Conservation (phyloP, 345 rosid genomes). For the Syzygium oleosum region DNA sequence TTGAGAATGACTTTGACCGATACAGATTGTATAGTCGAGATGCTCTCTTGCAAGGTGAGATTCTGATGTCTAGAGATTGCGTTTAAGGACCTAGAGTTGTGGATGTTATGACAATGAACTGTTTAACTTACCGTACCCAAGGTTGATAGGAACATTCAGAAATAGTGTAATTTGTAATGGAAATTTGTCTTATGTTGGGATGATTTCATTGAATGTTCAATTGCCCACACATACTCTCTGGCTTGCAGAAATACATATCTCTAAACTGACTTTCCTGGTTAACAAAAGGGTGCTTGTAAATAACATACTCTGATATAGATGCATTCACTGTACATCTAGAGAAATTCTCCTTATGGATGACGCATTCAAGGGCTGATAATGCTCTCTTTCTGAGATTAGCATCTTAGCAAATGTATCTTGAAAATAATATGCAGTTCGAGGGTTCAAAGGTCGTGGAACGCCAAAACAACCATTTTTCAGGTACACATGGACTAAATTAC, state of each 20-base stretch:
- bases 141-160: not conserved
- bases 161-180: not conserved
- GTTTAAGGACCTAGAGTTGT: not conserved
- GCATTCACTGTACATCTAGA: not conserved
- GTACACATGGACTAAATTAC: slow-evolving; percentile 9
- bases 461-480: slow-evolving; percentile 69
- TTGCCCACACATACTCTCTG: not conserved
- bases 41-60: slow-evolving; percentile 78
- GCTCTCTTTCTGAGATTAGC: not conserved
- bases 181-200: not conserved
- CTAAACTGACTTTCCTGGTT: not conserved
- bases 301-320: not conserved
- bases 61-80: not conserved
- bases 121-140: not conserved
- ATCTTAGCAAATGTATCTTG: not conserved
- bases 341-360: not conserved
- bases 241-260: not conserved
- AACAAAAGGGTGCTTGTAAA: not conserved
- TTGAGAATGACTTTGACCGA: slow-evolving; percentile 51
- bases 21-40: slow-evolving; percentile 58
- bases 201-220: not conserved
- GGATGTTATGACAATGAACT: not conserved
- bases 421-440: slow-evolving; percentile 37
- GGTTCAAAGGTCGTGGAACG: slow-evolving; percentile 64
- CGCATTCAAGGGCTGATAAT: not conserved